Evolutionary conservation across 1,284 basidiomycete genomes (phyloP).

Genomic region (Apiotrichum montevideense): DNA sequence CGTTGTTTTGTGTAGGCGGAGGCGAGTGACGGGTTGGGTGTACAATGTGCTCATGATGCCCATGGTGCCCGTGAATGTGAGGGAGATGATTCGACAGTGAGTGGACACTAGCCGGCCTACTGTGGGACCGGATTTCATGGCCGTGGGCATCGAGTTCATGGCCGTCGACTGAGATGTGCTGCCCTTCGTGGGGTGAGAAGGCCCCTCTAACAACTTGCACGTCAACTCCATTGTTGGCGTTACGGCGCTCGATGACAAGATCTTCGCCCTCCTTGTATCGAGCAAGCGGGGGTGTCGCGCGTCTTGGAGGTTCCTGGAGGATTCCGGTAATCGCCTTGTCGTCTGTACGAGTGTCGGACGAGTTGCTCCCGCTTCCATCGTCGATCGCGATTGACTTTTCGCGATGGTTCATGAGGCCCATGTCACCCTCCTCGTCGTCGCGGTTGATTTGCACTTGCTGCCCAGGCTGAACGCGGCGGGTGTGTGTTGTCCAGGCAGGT

Average conservation of each 20-base stretch:
- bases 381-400: constrained; percentile 17
- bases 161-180: not conserved
- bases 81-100: no score
- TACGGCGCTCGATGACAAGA: constrained; percentile 58
- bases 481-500: constrained; percentile 71
- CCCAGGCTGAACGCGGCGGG: constrained; percentile 58
- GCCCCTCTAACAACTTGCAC: not conserved
- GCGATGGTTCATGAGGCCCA: constrained; percentile 14
- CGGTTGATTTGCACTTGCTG: constrained; percentile 78
- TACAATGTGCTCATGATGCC: no score
- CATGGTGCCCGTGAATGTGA: no score
- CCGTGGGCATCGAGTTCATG: not conserved
- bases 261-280: constrained; percentile 68
- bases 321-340: constrained; percentile 26
- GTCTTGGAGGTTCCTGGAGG: constrained; percentile 12
- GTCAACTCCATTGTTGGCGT: constrained; percentile 51
- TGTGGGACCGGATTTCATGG: no score
- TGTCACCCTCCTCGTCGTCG: constrained; percentile 51
- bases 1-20: no score
- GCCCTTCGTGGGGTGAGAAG: not conserved
- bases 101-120: no score
- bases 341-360: constrained; percentile 30
- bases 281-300: constrained; percentile 36
- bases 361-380: constrained; percentile 7
- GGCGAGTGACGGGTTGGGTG: no score